Evolutionary conservation across 192 early-diverging fungal species (phyloP).

Genomic region (Anaeromyces robustus): DNA sequence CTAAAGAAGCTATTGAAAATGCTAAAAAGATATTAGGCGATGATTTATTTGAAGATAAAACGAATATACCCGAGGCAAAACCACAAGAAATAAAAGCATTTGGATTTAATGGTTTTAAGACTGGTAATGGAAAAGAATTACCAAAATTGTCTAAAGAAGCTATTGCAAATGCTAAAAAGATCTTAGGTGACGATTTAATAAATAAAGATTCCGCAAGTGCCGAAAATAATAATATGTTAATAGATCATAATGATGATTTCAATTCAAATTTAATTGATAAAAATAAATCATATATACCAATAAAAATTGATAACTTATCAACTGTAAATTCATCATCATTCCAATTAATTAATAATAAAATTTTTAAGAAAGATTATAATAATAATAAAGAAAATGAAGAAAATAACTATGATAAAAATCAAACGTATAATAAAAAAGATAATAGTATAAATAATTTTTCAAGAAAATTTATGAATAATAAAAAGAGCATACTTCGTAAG

Average conservation of each 20-base stretch:
- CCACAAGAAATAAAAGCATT: too few species aligned
- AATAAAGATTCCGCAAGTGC: too few species aligned
- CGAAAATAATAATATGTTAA: too few species aligned
- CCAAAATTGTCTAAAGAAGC: background rate
- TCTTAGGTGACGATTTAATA: background rate
- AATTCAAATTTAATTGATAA: too few species aligned
- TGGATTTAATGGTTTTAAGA: background rate
- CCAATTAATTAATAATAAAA: background rate
- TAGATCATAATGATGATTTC: too few species aligned
- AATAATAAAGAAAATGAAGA: background rate
- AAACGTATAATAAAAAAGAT: background rate
- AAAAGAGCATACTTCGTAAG: background rate
- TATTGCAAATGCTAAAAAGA: background rate
- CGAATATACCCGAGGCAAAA: too few species aligned
- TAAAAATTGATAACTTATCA: too few species aligned
- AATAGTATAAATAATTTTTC: background rate
- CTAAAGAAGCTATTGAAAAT: too few species aligned
- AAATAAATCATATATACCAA: background rate
- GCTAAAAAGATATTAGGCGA: too few species aligned
- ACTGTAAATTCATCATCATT: background rate
- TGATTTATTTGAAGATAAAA: too few species aligned
- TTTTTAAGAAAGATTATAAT: background rate
- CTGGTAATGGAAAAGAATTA: background rate
- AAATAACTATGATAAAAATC: background rate
- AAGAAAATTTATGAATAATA: background rate